Conservation (phyloP, 176 grass and related monocot genomes). For the Poa annua region DNA sequence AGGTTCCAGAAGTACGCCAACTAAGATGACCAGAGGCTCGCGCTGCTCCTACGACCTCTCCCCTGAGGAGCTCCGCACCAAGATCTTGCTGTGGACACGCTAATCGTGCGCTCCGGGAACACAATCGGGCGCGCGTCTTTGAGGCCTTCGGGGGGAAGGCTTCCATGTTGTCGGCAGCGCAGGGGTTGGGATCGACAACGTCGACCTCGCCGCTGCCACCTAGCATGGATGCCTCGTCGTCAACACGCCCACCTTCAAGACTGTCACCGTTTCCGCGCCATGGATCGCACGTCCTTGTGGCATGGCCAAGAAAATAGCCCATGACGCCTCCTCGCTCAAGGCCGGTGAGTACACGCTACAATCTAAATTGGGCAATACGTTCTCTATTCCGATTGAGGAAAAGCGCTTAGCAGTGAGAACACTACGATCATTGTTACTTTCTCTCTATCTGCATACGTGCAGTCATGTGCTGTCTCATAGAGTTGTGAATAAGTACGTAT, state of each 20-base stretch:
- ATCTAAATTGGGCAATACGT: not conserved
- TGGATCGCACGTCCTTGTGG: constrained; percentile 57
- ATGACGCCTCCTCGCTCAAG: constrained; percentile 73
- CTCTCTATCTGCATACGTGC: not conserved
- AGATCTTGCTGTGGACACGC: too few species aligned
- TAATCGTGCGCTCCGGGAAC: too few species aligned
- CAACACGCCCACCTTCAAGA: constrained; percentile 61
- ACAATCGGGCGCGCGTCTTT: too few species aligned
- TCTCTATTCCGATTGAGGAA: not conserved
- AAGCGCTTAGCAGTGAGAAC: too few species aligned
- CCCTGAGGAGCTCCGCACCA: too few species aligned
- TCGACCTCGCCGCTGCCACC: too few species aligned
- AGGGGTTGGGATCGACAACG: too few species aligned
- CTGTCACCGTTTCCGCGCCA: constrained; percentile 75
- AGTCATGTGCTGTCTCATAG: not conserved
- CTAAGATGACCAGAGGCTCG: constrained; percentile 86
- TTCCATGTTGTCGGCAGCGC: too few species aligned
- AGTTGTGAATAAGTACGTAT: too few species aligned
- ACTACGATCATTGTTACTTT: too few species aligned
- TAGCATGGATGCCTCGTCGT: constrained; percentile 52
- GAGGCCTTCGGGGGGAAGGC: too few species aligned
- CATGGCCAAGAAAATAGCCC: constrained; percentile 71
- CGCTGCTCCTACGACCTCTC: too few species aligned
- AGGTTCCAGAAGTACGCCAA: constrained; percentile 59
- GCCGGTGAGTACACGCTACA: constrained; percentile 36